A percentile compares a stretch with the other conserved stretches of the same genome.
Conservation (phyloP, 192 early-diverging fungal species). For the Paraglomus brasilianum region DNA sequence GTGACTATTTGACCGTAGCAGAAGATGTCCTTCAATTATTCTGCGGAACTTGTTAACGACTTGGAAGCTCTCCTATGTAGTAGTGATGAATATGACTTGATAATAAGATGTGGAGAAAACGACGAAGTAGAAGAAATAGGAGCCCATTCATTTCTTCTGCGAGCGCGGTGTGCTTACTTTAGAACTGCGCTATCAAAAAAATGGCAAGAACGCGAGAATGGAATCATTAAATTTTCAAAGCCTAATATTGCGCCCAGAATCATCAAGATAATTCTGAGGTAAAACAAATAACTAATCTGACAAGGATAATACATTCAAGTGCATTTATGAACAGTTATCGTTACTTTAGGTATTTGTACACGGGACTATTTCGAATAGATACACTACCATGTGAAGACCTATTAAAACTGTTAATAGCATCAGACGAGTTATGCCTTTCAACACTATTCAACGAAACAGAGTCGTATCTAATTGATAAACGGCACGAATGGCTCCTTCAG, state of each 20-base stretch:
- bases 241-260: slow-evolving; percentile 17
- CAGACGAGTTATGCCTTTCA: slow-evolving; percentile 17
- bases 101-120: slow-evolving; percentile 4
- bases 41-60: no score
- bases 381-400: background rate
- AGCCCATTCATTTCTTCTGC: slow-evolving; percentile 13
- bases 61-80: no score
- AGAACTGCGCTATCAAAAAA: background rate
- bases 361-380: background rate
- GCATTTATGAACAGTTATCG: background rate
- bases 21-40: no score
- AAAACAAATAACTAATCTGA: no score
- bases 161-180: slow-evolving; percentile 14
- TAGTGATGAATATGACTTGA: slow-evolving; percentile 11
- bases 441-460: slow-evolving; percentile 2
- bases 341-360: slow-evolving; percentile 16
- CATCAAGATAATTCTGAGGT: slow-evolving; percentile 22
- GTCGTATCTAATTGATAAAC: slow-evolving; percentile 18
- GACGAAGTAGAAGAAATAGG: background rate
- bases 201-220: slow-evolving; percentile 13
- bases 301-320: no score
- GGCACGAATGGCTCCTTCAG: slow-evolving; percentile 20
- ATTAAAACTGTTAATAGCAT: slow-evolving; percentile 10
- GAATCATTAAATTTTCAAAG: slow-evolving; percentile 1
- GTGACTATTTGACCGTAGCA: no score